Percentiles rank a stretch among this genome's conserved stretches.
phyloP scores from a whole-genome alignment of 2,329 filamentous ascomycete species.

The Colletotrichum caudatum region DNA sequence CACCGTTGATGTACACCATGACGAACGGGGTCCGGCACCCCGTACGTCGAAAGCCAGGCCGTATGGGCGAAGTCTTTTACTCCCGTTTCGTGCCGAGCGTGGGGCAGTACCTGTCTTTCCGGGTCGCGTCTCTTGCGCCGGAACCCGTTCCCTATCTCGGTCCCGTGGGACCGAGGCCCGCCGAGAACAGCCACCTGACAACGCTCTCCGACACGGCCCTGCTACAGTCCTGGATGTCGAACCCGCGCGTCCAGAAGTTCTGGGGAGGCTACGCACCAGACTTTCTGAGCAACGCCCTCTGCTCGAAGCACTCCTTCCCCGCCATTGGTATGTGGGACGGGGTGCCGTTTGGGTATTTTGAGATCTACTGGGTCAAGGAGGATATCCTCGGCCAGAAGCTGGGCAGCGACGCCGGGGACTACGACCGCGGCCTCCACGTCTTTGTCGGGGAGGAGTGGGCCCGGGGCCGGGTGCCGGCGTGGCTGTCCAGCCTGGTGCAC shows the following conservation, averaged over 20 bases:
- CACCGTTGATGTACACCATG: constrained; percentile 83
- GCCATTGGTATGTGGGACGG: constrained; percentile 95
- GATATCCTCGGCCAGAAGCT: constrained; percentile 80
- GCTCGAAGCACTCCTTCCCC: constrained; percentile 83
- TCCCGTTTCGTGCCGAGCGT: constrained; percentile 86
- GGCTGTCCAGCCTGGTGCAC: constrained; percentile 90
- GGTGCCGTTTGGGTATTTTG: constrained; percentile 95
- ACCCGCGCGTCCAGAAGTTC: constrained; percentile 83
- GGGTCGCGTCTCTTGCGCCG: constrained; percentile 79
- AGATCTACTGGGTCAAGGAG: constrained; percentile 98
- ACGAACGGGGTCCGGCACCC: constrained; percentile 87
- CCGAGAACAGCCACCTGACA: constrained; percentile 55
- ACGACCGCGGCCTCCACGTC: constrained; percentile 89
- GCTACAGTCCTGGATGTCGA: constrained; percentile 89
- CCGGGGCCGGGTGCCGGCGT: constrained; percentile 81
- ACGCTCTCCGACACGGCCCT: constrained; percentile 67
- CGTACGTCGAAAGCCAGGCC: constrained; percentile 85
- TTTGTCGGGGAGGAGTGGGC: constrained; percentile 94
- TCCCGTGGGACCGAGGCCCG: constrained; percentile 60
- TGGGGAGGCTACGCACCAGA: constrained; percentile 78
- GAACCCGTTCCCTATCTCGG: constrained; percentile 74
- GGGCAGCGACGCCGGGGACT: constrained; percentile 76
- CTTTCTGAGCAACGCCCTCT: constrained; percentile 76
- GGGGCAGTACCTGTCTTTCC: constrained; percentile 88
- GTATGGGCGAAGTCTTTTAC: constrained; percentile 93